Percentiles rank a stretch among this genome's conserved stretches.
phyloP scores from a whole-genome alignment of 495 filamentous ascomycete species.

The Neurospora sp. region DNA sequence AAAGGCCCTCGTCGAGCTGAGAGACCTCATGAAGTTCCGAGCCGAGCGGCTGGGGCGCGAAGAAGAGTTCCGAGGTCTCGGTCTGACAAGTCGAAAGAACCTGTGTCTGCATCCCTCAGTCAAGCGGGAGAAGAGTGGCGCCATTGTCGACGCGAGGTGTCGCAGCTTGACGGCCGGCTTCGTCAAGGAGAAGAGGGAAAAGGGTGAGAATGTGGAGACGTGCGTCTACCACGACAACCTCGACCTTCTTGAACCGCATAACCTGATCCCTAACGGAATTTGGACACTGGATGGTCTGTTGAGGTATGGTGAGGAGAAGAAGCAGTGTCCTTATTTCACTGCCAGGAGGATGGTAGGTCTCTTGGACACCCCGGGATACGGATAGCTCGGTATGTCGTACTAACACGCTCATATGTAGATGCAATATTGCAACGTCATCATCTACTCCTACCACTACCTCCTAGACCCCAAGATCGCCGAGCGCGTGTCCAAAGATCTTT shows the following conservation, averaged over 20 bases:
- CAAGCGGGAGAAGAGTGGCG: slow-evolving; percentile 88
- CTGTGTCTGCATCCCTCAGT: slow-evolving; percentile 93
- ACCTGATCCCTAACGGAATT: slow-evolving; percentile 83
- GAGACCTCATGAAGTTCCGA: slow-evolving; percentile 88
- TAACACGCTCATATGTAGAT: slow-evolving; percentile 45
- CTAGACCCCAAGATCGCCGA: slow-evolving; percentile 98
- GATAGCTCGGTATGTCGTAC: neutral
- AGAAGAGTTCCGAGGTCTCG: slow-evolving; percentile 88
- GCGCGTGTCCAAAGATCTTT: slow-evolving; percentile 88
- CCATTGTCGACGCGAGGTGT: slow-evolving; percentile 87
- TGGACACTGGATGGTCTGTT: slow-evolving; percentile 89
- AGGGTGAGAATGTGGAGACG: slow-evolving; percentile 84
- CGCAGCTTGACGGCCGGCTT: slow-evolving; percentile 93
- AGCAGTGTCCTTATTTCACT: slow-evolving; percentile 97
- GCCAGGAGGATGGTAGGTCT: slow-evolving; percentile 74
- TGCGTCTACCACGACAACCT: slow-evolving; percentile 98
- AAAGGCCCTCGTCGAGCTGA: slow-evolving; percentile 88
- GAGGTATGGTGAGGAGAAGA: slow-evolving; percentile 84
- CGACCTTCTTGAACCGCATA: slow-evolving; percentile 87
- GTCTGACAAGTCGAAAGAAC: slow-evolving; percentile 93
- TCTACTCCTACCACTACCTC: slow-evolving; percentile 98
- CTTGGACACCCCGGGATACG: slow-evolving; percentile 2
- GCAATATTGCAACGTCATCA: slow-evolving; percentile 97
- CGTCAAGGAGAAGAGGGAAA: slow-evolving; percentile 90
- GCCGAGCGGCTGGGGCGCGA: slow-evolving; percentile 72